Conservation (phyloP, 2,329 filamentous ascomycete genomes). For the Aureobasidium vineae region DNA sequence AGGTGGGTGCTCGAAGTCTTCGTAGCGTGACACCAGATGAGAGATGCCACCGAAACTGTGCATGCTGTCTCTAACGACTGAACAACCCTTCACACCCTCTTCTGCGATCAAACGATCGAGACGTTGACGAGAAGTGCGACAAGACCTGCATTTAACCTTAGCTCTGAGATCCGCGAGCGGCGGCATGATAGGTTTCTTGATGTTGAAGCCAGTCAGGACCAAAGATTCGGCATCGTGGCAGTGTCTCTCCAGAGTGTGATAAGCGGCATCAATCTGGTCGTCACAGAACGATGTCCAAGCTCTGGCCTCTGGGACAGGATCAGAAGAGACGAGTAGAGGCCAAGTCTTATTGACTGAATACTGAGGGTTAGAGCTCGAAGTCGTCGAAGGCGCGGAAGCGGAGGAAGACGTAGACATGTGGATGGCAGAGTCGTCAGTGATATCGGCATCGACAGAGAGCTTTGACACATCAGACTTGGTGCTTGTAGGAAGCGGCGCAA, state of each 20-base stretch:
- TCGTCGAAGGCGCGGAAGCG: background rate
- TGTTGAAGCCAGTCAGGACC: background rate
- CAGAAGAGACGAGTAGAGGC: slow-evolving; percentile 2
- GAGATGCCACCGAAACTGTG: slow-evolving; percentile 5
- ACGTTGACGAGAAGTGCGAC: background rate
- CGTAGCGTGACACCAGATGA: background rate
- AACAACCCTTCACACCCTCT: background rate
- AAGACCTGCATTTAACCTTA: slow-evolving; percentile 6
- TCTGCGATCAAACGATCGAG: background rate
- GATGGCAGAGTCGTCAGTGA: background rate
- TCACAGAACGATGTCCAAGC: slow-evolving; percentile 1
- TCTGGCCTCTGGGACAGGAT: background rate
- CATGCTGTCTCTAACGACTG: background rate
- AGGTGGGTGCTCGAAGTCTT: background rate
- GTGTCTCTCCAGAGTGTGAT: background rate
- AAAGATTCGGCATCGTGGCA: background rate
- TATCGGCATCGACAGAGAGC: too few species aligned
- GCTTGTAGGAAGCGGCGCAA: background rate
- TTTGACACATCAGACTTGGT: background rate
- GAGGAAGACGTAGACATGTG: background rate
- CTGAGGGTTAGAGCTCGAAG: background rate
- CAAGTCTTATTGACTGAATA: background rate
- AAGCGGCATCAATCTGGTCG: background rate
- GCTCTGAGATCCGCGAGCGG: background rate
- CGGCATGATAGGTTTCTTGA: background rate